phyloP scores from a whole-genome alignment of 2,329 filamentous ascomycete species.

The Xylaria sp. region DNA sequence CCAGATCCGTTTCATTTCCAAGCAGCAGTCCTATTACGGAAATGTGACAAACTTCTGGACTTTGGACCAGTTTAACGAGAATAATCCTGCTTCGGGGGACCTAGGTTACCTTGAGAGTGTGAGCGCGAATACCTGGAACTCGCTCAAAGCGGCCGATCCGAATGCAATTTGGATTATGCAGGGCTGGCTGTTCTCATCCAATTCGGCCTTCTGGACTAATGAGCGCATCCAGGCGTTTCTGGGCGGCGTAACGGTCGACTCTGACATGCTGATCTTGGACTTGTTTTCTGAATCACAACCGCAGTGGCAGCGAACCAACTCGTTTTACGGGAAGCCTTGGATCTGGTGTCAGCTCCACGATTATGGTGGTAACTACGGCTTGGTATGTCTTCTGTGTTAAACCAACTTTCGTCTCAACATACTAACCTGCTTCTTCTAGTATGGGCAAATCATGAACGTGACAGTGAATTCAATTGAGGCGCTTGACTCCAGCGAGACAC shows the following conservation, averaged over 20 bases:
- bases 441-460: constrained; percentile 40
- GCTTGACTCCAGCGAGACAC: constrained; percentile 24
- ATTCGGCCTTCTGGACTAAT: constrained; percentile 39
- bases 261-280: constrained; percentile 39
- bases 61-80: constrained; percentile 41
- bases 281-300: constrained; percentile 40
- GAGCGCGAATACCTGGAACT: constrained; percentile 37
- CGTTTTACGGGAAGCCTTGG: constrained; percentile 40
- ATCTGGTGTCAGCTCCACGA: constrained; percentile 39
- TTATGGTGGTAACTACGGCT: constrained; percentile 40
- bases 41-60: constrained; percentile 39
- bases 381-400: constrained; percentile 23
- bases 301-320: constrained; percentile 39
- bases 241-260: constrained; percentile 36
- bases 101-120: constrained; percentile 38
- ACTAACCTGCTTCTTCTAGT: constrained; percentile 27
- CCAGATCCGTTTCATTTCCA: constrained; percentile 36
- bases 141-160: constrained; percentile 37
- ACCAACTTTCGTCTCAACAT: neutral
- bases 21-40: constrained; percentile 37
- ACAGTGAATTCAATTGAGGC: constrained; percentile 38
- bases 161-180: constrained; percentile 40
- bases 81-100: constrained; percentile 37
- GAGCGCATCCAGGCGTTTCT: constrained; percentile 37
- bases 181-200: constrained; percentile 38